Base-by-base conservation (phyloP, 73 alveolate species). In the Durusdinium trenchii region DNA sequence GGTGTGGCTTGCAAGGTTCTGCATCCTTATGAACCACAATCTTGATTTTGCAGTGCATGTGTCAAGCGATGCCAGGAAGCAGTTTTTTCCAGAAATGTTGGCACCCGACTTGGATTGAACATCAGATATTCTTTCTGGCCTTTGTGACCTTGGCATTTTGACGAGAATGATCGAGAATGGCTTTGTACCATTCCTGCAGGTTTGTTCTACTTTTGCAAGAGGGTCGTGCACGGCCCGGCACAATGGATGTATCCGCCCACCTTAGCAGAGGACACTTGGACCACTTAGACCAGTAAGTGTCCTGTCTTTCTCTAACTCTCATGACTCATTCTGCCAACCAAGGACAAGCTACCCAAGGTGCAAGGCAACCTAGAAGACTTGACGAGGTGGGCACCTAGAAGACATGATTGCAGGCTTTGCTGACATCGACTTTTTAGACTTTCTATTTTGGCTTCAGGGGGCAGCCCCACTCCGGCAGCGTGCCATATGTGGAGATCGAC, bases 1-100 rank as follows among this genome's bases (percentile, higher is more conserved):
- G 96, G 86, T 67, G 30, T 18, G 89, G n/a, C n/a, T n/a, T n/a
- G n/a, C n/a, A n/a, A n/a, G n/a, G n/a, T n/a, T n/a, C n/a, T n/a
- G n/a, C n/a, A n/a, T n/a, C n/a, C n/a, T n/a, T n/a, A n/a, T n/a
- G n/a, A n/a, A n/a, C n/a, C n/a, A n/a, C n/a, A n/a, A n/a, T n/a
- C n/a, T n/a, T n/a, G n/a, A n/a, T n/a, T n/a, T n/a, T n/a, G n/a
- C n/a, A n/a, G n/a, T n/a, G n/a, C n/a, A n/a, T n/a, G n/a, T n/a
- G 57, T 36, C 50, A 32, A 3, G 6, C 43, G 5, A 45, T 79
- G 73, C 54, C 96, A 90, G 96, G 96, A 90, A 51, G 36, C 67
- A 86, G 96, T 67, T 71, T 90, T 32, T 73, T 90, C 96, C 6
- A 86, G 96, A 38, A 90, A 86, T 42, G 96, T 69, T 14, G 96